Evolutionary conservation across 1,139 yeast genomes (phyloP).

Genomic region (Yamadazyma taylorii): DNA sequence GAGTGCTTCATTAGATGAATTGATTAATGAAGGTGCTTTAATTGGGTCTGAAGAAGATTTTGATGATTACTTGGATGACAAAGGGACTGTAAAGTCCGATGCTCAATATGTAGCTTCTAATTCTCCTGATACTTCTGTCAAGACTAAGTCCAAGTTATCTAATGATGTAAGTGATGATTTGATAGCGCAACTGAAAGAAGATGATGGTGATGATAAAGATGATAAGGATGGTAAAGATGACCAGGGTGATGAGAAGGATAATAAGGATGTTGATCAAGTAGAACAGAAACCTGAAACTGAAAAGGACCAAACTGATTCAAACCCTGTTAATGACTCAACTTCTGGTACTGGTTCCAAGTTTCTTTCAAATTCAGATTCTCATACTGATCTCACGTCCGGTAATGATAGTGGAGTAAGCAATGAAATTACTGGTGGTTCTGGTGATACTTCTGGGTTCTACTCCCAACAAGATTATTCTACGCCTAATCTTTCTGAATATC

Average conservation of each 20-base stretch:
- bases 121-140: no score
- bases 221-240: constrained; percentile 2
- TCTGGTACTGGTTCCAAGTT: constrained; percentile 2
- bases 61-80: constrained; percentile 50
- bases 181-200: neutral
- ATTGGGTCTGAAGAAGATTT: constrained; percentile 58
- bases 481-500: constrained; percentile 51
- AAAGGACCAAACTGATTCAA: constrained; percentile 1
- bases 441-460: constrained; percentile 16
- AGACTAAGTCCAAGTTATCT: no score
- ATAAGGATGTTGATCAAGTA: constrained; percentile 5
- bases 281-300: neutral
- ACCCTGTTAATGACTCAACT: constrained; percentile 1
- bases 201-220: constrained; percentile 2
- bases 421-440: constrained; percentile 5
- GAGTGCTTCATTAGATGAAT: constrained; percentile 53
- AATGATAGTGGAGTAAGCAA: constrained; percentile 7
- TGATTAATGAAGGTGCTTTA: constrained; percentile 61
- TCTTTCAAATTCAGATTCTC: constrained; percentile 6
- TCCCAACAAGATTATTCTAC: constrained; percentile 37
- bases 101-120: constrained; percentile 27
- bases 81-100: constrained; percentile 51
- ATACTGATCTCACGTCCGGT: constrained; percentile 7
- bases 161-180: neutral
- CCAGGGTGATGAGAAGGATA: constrained; percentile 14